phyloP scores from a whole-genome alignment of 2,329 filamentous ascomycete genomes.

The Pseudocercospora ulei region DNA sequence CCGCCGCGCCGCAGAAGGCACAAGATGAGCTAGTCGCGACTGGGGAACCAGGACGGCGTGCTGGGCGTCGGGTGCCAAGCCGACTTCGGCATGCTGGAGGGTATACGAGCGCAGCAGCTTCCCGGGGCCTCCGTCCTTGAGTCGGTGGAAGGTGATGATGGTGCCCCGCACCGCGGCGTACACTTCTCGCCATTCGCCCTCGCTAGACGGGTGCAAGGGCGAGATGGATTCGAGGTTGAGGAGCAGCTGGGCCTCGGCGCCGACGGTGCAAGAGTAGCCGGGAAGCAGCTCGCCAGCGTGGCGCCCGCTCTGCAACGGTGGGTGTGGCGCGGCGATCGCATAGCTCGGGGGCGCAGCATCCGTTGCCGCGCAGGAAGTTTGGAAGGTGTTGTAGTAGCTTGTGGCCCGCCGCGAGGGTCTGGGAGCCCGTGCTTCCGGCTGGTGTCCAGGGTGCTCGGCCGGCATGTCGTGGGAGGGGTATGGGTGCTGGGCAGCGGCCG shows the following conservation, averaged over 20 bases:
- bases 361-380: constrained; percentile 28
- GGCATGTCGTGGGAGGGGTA: constrained; percentile 3
- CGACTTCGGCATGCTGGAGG: constrained; percentile 64
- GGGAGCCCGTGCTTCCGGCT: constrained; percentile 9
- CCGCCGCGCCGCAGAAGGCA: constrained; percentile 36
- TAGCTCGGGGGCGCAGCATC: constrained; percentile 33
- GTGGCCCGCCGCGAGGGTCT: constrained; percentile 23
- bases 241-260: constrained; percentile 28
- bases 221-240: constrained; percentile 32
- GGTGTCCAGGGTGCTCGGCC: constrained; percentile 5
- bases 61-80: constrained; percentile 61
- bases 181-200: constrained; percentile 37
- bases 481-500: constrained; percentile 1
- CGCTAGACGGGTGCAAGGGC: constrained; percentile 27
- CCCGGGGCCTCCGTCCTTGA: constrained; percentile 50
- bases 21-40: constrained; percentile 40
- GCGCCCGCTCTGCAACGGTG: constrained; percentile 12
- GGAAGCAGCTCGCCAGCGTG: constrained; percentile 29
- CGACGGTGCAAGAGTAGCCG: constrained; percentile 32
- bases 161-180: constrained; percentile 60
- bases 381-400: constrained; percentile 34
- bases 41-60: constrained; percentile 45
- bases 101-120: constrained; percentile 58
- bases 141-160: constrained; percentile 54
- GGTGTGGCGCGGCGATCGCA: constrained; percentile 21